phyloP scores from a whole-genome alignment of 208 protist genomes.

The Trypanosoma cruzi region DNA sequence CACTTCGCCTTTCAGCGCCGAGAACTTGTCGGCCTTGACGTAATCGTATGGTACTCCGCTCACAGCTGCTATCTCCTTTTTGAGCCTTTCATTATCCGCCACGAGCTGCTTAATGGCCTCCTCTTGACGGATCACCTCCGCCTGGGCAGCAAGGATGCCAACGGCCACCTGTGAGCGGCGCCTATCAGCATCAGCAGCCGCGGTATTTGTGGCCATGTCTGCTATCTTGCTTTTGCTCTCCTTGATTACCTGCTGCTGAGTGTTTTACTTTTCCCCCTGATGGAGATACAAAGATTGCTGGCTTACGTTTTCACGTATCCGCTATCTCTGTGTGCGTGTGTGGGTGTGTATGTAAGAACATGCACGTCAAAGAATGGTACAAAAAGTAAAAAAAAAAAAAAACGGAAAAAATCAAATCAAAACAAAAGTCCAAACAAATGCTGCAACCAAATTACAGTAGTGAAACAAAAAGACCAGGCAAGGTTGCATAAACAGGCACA shows the following conservation, averaged over 20 bases:
- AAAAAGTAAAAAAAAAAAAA: too few species aligned
- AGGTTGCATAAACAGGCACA: too few species aligned
- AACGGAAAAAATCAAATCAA: too few species aligned
- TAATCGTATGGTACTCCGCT: constrained; percentile 82
- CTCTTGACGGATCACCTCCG: constrained; percentile 68
- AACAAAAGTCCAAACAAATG: too few species aligned
- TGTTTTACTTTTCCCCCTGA: not conserved
- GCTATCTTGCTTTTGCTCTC: not conserved
- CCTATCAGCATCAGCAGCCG: constrained; percentile 1
- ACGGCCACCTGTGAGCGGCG: constrained; percentile 71
- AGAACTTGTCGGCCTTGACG: constrained; percentile 88
- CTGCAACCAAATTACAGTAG: too few species aligned
- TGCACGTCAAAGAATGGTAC: too few species aligned
- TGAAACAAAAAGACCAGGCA: too few species aligned
- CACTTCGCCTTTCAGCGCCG: constrained; percentile 81
- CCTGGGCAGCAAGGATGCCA: constrained; percentile 56
- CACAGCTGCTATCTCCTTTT: constrained; percentile 82
- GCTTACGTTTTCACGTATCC: constrained; percentile 2
- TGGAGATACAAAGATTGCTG: not conserved
- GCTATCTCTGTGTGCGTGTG: not conserved
- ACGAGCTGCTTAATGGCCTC: constrained; percentile 73
- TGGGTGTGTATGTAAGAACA: too few species aligned
- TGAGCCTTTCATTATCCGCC: constrained; percentile 89
- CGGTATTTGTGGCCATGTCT: constrained; percentile 11
- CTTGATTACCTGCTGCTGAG: not conserved